A percentile compares a stretch with the other conserved stretches of the same genome.
Evolutionary conservation across 495 filamentous ascomycete genomes (phyloP).

Genomic region (Penicillium tannophilum): DNA sequence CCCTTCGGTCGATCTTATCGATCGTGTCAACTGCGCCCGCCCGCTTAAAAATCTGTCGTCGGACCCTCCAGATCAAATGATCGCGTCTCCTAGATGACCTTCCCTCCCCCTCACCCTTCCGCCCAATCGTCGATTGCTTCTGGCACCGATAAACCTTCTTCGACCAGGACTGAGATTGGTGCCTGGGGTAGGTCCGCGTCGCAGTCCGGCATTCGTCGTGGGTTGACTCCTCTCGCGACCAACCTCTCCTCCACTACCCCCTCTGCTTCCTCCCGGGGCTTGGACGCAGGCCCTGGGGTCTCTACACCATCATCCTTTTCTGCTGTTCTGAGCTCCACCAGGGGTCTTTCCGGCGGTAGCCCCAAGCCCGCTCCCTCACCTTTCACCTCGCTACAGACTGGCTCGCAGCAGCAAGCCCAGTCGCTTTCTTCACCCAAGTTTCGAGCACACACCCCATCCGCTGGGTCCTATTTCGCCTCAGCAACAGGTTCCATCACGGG

Average conservation of each 20-base stretch:
- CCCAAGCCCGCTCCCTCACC: conserved; percentile 54
- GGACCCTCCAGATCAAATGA: conserved; percentile 56
- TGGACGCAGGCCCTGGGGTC: conserved; percentile 44
- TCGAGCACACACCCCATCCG: conserved; percentile 62
- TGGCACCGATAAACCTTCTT: conserved; percentile 57
- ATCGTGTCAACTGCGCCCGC: conserved; percentile 30
- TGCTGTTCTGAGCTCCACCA: conserved; percentile 55
- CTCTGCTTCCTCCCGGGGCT: conserved; percentile 49
- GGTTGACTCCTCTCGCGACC: conserved; percentile 65
- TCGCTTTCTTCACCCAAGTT: conserved; percentile 62
- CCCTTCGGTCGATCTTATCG: conserved; percentile 17
- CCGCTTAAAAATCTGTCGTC: conserved; percentile 48
- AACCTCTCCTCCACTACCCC: conserved; percentile 48
- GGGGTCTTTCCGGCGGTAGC: conserved; percentile 50
- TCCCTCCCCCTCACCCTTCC: conserved; percentile 62
- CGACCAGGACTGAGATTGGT: conserved; percentile 60
- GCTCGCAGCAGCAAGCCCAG: conserved; percentile 59
- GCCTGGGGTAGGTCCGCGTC: conserved; percentile 62
- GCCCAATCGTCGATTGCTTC: conserved; percentile 64
- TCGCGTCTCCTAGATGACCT: conserved; percentile 66
- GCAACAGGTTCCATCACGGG: conserved; percentile 55
- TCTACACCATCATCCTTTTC: conserved; percentile 59
- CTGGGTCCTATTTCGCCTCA: conserved; percentile 62
- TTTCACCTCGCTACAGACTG: conserved; percentile 58
- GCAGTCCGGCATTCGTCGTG: conserved; percentile 60